Percentiles rank a stretch among this genome's conserved stretches.
phyloP scores from a whole-genome alignment of 2,329 filamentous ascomycete species.

The Aurifilum marmelostoma region DNA sequence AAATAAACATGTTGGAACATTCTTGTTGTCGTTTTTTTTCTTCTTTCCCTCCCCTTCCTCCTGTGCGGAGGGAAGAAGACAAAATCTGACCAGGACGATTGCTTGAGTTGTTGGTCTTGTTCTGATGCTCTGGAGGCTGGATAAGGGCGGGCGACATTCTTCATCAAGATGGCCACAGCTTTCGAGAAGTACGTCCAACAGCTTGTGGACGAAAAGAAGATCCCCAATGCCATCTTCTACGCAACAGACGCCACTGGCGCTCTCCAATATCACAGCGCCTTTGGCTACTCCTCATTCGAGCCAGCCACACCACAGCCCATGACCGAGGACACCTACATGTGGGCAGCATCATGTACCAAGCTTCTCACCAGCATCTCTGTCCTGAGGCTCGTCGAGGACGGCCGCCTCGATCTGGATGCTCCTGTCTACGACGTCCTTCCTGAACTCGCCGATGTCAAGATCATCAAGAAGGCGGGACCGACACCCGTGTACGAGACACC shows the following conservation, averaged over 20 bases:
- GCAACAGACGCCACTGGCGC: constrained; percentile 43
- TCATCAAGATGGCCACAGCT: constrained; percentile 27
- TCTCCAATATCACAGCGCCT: constrained; percentile 45
- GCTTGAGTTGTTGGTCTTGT: not conserved
- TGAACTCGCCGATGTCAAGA: constrained; percentile 49
- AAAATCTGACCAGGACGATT: not conserved
- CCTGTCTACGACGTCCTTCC: constrained; percentile 51
- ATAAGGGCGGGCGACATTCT: not conserved
- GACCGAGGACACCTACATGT: constrained; percentile 42
- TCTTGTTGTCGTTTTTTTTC: too few species aligned
- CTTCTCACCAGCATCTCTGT: constrained; percentile 55
- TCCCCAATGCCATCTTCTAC: constrained; percentile 48
- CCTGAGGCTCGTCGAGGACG: constrained; percentile 59
- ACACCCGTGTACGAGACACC: constrained; percentile 24
- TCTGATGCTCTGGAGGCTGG: not conserved
- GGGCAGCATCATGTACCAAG: constrained; percentile 45
- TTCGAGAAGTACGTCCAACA: constrained; percentile 45
- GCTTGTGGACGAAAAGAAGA: constrained; percentile 47
- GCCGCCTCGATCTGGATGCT: constrained; percentile 49
- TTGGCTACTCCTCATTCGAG: constrained; percentile 46
- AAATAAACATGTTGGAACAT: not conserved
- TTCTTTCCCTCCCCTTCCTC: not conserved
- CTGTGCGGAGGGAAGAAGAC: not conserved
- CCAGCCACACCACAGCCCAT: constrained; percentile 43
- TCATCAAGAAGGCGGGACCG: constrained; percentile 49